Evolutionary conservation across 345 rosid species (phyloP).

Genomic region (Carallia pectinifolia): DNA sequence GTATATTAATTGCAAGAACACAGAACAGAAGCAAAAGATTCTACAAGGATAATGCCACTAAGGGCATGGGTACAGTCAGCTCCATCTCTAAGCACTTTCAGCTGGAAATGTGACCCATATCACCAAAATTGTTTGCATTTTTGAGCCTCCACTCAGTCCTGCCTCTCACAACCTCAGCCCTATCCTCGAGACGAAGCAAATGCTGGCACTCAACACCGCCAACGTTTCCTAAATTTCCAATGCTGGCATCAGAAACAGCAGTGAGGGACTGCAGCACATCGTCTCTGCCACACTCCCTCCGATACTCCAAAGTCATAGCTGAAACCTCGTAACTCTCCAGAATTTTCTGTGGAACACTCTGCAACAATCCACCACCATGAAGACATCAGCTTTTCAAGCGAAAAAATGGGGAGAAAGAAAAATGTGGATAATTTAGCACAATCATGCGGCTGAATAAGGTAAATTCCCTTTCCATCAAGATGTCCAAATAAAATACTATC

Average conservation of each 20-base stretch:
- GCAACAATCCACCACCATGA: background rate
- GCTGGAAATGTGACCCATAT: constrained; percentile 37
- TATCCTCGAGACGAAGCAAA: constrained; percentile 80
- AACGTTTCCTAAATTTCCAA: constrained; percentile 27
- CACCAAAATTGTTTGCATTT: constrained; percentile 27
- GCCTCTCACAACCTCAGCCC: constrained; percentile 87
- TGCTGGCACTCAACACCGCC: constrained; percentile 82
- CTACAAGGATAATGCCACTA: constrained; percentile 28
- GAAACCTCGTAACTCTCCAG: constrained; percentile 19
- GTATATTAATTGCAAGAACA: constrained; percentile 24
- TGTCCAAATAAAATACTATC: background rate
- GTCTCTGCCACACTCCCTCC: constrained; percentile 24
- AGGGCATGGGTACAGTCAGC: background rate
- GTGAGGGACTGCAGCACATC: constrained; percentile 22
- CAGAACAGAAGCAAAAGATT: constrained; percentile 14
- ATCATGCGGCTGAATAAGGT: background rate
- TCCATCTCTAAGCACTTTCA: constrained; percentile 27
- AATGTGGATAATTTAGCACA: background rate
- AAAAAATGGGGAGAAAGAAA: background rate
- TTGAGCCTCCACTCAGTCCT: constrained; percentile 91
- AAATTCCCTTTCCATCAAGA: background rate
- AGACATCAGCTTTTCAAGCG: too few species aligned
- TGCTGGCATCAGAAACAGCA: background rate
- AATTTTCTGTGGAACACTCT: constrained; percentile 22
- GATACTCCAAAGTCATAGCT: constrained; percentile 20